These are phyloP conservation scores for Trichoderma harzianum DNA, from an alignment of 2,329 filamentous ascomycete species.

Conservation along the genomic window DNA sequence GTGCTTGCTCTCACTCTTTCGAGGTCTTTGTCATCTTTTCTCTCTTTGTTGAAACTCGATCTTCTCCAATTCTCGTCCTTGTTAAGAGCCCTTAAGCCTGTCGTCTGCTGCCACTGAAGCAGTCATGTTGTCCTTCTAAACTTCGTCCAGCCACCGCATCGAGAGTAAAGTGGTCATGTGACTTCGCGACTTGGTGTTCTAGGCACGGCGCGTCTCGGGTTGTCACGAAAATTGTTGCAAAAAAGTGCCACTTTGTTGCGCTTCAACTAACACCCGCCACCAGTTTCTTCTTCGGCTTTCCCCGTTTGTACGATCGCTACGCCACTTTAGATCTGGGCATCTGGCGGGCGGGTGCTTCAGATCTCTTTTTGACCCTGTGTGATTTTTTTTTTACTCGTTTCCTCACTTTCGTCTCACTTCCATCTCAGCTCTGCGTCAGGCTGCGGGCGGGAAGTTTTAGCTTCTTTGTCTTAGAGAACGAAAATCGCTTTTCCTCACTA, in stretches of 20 bases:
- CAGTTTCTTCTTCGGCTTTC: not conserved
- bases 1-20: not conserved
- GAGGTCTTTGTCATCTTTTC: not conserved
- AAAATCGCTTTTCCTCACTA: slow-evolving; percentile 15
- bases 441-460: not conserved
- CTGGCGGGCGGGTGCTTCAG: slow-evolving; percentile 4
- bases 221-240: slow-evolving; percentile 7
- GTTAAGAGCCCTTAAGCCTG: not conserved
- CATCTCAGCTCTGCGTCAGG: slow-evolving; percentile 18
- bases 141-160: not conserved
- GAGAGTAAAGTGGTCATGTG: slow-evolving; percentile 20
- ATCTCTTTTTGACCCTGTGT: not conserved
- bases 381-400: not conserved
- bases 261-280: slow-evolving; percentile 18
- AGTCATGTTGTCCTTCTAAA: slow-evolving; percentile 6
- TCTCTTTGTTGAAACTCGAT: not conserved
- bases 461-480: slow-evolving; percentile 11
- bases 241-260: not conserved
- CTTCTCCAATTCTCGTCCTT: not conserved
- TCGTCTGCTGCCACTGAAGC: not conserved
- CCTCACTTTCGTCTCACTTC: slow-evolving; percentile 16
- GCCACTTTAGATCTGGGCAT: not conserved
- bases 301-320: not conserved
- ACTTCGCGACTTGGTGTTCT: slow-evolving; percentile 19
- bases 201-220: slow-evolving; percentile 15